Percentiles rank a stretch among this genome's conserved stretches.
phyloP scores from a whole-genome alignment of 2,329 filamentous ascomycete species.

The Exophiala xenobiotica region DNA sequence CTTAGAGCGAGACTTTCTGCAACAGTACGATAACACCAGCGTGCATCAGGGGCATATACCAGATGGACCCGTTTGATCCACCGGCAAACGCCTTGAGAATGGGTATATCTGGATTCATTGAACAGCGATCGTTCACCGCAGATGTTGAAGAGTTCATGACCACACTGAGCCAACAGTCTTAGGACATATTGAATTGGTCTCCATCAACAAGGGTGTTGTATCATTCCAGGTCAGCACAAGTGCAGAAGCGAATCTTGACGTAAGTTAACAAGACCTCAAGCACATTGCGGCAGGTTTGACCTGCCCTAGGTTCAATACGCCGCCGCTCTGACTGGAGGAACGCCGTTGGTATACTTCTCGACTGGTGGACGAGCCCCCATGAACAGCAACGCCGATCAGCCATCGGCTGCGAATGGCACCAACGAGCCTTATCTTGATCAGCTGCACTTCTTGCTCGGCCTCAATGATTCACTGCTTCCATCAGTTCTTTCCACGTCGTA shows the following conservation, averaged over 20 bases:
- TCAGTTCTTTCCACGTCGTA: slow-evolving; percentile 69
- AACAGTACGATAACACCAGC: slow-evolving; percentile 46
- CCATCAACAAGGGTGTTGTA: slow-evolving; percentile 59
- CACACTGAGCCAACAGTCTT: slow-evolving; percentile 35
- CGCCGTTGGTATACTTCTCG: slow-evolving; percentile 58
- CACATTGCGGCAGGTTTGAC: too few relatives aligned
- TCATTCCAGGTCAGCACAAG: slow-evolving; percentile 42
- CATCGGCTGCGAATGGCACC: slow-evolving; percentile 42
- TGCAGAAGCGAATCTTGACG: slow-evolving; percentile 52
- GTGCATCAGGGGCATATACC: slow-evolving; percentile 53
- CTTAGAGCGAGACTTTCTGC: slow-evolving; percentile 36
- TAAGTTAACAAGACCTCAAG: too few relatives aligned
- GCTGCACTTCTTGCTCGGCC: slow-evolving; percentile 58
- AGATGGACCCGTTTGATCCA: slow-evolving; percentile 43
- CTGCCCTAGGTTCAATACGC: slow-evolving; percentile 57
- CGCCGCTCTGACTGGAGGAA: slow-evolving; percentile 54
- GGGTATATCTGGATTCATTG: slow-evolving; percentile 50
- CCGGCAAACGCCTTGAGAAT: slow-evolving; percentile 41
- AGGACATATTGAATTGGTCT: slow-evolving; percentile 56
- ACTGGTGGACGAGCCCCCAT: slow-evolving; percentile 58
- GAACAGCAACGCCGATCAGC: slow-evolving; percentile 48
- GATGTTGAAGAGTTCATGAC: not conserved
- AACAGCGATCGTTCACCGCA: slow-evolving; percentile 55
- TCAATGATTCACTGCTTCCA: slow-evolving; percentile 57
- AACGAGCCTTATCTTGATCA: slow-evolving; percentile 69